These are phyloP conservation scores for Ophiostoma ips DNA, from an alignment of 2,329 filamentous ascomycete genomes.

Conservation along the genomic window DNA sequence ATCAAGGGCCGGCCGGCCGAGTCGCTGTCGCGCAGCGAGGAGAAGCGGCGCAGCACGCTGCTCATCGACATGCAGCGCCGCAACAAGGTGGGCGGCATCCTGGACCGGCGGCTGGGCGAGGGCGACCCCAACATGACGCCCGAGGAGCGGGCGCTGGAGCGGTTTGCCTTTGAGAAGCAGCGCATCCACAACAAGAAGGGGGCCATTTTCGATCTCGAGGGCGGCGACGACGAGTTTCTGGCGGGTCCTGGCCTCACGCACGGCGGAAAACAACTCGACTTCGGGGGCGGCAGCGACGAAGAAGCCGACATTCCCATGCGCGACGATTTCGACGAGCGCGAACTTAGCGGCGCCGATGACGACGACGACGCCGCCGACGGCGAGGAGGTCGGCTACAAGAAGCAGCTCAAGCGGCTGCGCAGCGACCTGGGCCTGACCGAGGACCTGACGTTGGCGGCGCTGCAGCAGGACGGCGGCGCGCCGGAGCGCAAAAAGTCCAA, in stretches of 20 bases:
- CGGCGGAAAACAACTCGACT: conserved; percentile 53
- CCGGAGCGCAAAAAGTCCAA: conserved; percentile 87
- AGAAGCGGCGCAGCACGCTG: conserved; percentile 71
- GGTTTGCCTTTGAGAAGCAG: conserved; percentile 82
- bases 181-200: conserved; percentile 55
- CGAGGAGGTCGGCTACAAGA: conserved; percentile 41
- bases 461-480: conserved; percentile 30
- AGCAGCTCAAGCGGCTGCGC: conserved; percentile 43
- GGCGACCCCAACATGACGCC: conserved; percentile 87
- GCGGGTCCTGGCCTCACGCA: conserved; percentile 36
- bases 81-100: conserved; percentile 82
- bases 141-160: conserved; percentile 81
- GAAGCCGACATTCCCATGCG: neutral
- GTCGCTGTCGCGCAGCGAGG: conserved; percentile 74
- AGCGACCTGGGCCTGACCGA: conserved; percentile 28
- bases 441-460: conserved; percentile 15
- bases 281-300: conserved; percentile 17
- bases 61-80: conserved; percentile 79
- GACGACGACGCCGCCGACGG: conserved; percentile 51
- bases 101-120: conserved; percentile 91
- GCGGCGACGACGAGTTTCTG: conserved; percentile 42
- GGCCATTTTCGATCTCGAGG: conserved; percentile 82
- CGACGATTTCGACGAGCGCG: conserved; percentile 72
- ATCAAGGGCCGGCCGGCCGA: conserved; percentile 66
- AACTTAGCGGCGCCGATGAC: conserved; percentile 45